Percentiles rank a stretch among this genome's conserved stretches.
These are phyloP conservation scores for Globisporangium uncinulatum DNA, from an alignment of 352 stramenopile genomes.

Conservation along the genomic window DNA sequence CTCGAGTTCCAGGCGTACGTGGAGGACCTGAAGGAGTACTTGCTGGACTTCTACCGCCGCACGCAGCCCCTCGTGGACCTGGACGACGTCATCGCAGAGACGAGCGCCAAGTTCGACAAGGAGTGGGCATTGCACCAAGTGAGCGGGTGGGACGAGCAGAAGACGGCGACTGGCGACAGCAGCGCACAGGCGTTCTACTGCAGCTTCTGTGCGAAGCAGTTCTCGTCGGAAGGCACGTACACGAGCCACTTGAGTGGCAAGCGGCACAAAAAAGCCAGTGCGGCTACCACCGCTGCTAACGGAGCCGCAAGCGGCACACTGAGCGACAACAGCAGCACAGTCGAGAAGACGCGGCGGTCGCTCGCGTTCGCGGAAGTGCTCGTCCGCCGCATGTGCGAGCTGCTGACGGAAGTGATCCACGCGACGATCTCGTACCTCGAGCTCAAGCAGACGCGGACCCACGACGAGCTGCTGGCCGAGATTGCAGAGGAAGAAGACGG, in stretches of 20 bases:
- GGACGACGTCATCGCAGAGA: slow-evolving; percentile 81
- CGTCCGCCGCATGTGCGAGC: slow-evolving; percentile 63
- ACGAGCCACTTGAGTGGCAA: slow-evolving; percentile 72
- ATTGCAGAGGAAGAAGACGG: slow-evolving; percentile 86
- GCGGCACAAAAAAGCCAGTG: slow-evolving; percentile 67
- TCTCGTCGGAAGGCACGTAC: slow-evolving; percentile 66
- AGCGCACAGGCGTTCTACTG: slow-evolving; percentile 37
- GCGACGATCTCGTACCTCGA: slow-evolving; percentile 82
- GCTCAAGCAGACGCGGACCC: slow-evolving; percentile 84
- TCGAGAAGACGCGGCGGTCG: slow-evolving; percentile 30
- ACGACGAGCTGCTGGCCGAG: slow-evolving; percentile 82
- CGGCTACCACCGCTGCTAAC: slow-evolving; percentile 9
- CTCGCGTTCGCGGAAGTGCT: slow-evolving; percentile 73
- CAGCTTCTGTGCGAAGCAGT: slow-evolving; percentile 62
- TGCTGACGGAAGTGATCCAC: slow-evolving; percentile 81
- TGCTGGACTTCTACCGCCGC: slow-evolving; percentile 83
- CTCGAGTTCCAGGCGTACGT: slow-evolving; percentile 63
- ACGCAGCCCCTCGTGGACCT: slow-evolving; percentile 86
- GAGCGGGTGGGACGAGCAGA: slow-evolving; percentile 35
- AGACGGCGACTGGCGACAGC: slow-evolving; percentile 4
- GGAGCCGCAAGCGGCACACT: neutral
- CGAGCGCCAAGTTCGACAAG: slow-evolving; percentile 79
- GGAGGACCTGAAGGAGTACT: slow-evolving; percentile 68
- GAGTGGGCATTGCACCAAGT: slow-evolving; percentile 62
- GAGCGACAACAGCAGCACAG: slow-evolving; percentile 5